phyloP scores from a whole-genome alignment of 805 yeast species.

The Teunomyces tritomae region DNA sequence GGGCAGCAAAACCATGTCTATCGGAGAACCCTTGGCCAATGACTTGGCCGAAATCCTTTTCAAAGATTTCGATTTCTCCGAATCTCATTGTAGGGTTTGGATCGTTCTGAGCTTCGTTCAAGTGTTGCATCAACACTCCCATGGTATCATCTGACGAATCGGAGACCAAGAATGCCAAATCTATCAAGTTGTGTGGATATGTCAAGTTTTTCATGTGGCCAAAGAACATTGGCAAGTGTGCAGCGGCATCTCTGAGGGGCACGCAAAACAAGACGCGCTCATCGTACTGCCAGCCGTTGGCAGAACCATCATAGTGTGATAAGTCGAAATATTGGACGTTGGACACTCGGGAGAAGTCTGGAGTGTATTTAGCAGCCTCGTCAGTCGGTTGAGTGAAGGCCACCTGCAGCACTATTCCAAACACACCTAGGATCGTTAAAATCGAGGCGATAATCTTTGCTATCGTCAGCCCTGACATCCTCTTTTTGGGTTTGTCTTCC shows the following conservation, averaged over 20 bases:
- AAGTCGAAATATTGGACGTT: constrained; percentile 72
- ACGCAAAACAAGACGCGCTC: constrained; percentile 84
- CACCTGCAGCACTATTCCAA: constrained; percentile 1
- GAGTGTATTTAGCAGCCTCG: constrained; percentile 20
- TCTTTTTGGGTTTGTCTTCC: constrained; percentile 5
- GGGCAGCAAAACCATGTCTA: constrained; percentile 94
- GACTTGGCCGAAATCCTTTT: constrained; percentile 89
- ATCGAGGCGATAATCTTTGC: neutral
- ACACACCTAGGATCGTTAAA: neutral
- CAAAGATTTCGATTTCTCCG: constrained; percentile 83
- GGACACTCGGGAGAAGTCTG: constrained; percentile 27
- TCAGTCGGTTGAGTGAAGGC: too few species aligned
- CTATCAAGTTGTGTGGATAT: constrained; percentile 84
- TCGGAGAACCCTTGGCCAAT: constrained; percentile 92
- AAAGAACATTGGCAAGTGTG: constrained; percentile 87
- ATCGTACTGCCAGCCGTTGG: constrained; percentile 73
- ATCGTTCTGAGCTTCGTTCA: constrained; percentile 63
- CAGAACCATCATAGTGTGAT: constrained; percentile 58
- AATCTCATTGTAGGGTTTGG: constrained; percentile 61
- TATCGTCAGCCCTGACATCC: neutral
- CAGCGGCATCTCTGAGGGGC: constrained; percentile 89
- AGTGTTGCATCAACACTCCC: constrained; percentile 56
- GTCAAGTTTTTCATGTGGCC: constrained; percentile 75
- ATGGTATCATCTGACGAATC: constrained; percentile 89
- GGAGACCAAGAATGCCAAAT: constrained; percentile 78